A percentile compares a stretch with the other conserved stretches of the same genome.
phyloP scores from a whole-genome alignment of 1,139 yeast genomes.

The Pneumocystis wakefieldiae region DNA sequence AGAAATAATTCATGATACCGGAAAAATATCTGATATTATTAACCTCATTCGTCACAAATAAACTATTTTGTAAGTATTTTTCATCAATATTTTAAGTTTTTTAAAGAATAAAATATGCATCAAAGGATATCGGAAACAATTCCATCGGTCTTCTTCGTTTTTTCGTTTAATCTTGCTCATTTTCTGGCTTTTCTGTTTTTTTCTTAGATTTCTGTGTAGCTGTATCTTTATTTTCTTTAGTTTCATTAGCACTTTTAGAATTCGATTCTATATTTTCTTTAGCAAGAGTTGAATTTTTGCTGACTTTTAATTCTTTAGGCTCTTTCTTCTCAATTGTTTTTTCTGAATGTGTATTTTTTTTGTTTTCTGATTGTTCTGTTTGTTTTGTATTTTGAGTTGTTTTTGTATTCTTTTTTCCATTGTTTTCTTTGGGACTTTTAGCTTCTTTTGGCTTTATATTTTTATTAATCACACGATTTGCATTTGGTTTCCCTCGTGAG shows the following conservation, averaged over 20 bases:
- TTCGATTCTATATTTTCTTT: constrained; percentile 10
- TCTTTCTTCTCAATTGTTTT: constrained; percentile 11
- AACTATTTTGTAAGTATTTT: not conserved
- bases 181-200: not conserved
- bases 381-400: not conserved
- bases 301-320: constrained; percentile 6
- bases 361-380: not conserved
- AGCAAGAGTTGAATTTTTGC: constrained; percentile 2
- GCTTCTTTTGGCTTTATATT: not conserved
- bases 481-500: constrained; percentile 6
- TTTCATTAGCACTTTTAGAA: constrained; percentile 3
- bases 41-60: not conserved
- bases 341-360: not conserved
- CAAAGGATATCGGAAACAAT: not conserved
- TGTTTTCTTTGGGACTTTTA: not conserved
- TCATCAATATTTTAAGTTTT: not conserved
- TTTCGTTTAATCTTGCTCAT: not conserved
- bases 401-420: not conserved
- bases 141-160: not conserved
- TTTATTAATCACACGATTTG: constrained; percentile 8
- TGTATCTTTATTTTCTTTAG: constrained; percentile 1
- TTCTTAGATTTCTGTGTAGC: not conserved
- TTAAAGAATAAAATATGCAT: not conserved
- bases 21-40: not conserved
- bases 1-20: not conserved